phyloP scores from a whole-genome alignment of 257 asterid species.

The Cynanchum wilfordii region DNA sequence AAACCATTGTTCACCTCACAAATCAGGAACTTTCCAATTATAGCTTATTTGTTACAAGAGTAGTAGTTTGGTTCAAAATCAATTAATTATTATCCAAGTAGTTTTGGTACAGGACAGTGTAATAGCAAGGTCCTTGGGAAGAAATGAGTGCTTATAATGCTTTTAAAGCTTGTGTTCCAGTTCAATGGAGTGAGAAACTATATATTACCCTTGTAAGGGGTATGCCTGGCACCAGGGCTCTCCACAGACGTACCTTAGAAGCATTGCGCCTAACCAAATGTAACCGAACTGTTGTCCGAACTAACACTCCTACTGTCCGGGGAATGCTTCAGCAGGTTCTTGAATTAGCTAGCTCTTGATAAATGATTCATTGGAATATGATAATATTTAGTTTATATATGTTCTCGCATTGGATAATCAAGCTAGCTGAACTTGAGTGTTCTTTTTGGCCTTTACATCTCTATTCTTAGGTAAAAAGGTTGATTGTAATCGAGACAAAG shows the following conservation, averaged over 20 bases:
- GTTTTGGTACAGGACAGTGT: slow-evolving; percentile 15
- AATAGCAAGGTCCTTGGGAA: not conserved
- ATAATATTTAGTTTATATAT: not conserved
- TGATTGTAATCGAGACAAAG: slow-evolving; percentile 68
- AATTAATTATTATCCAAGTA: not conserved
- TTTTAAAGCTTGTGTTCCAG: slow-evolving; percentile 69
- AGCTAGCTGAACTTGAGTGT: not conserved
- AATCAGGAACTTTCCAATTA: not conserved
- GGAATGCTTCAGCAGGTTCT: slow-evolving; percentile 96
- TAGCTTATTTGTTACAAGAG: not conserved
- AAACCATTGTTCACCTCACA: not conserved
- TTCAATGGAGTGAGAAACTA: slow-evolving; percentile 86
- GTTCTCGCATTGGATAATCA: not conserved
- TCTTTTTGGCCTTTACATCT: not conserved
- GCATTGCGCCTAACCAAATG: slow-evolving; percentile 83
- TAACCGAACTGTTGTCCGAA: slow-evolving; percentile 77
- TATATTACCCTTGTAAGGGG: slow-evolving; percentile 95
- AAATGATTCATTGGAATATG: not conserved
- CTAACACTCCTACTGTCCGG: slow-evolving; percentile 79
- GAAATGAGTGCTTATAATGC: slow-evolving; percentile 85
- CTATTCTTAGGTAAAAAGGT: slow-evolving; percentile 54
- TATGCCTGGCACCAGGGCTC: slow-evolving; percentile 85
- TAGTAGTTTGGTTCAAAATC: not conserved
- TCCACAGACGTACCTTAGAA: slow-evolving; percentile 93
- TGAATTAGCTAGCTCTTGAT: not conserved